Evolutionary conservation across 2,329 filamentous ascomycete species (phyloP), one percentile per base, ranked within the genome.

Genomic region (Cryoendolithus antarcticus): DNA sequence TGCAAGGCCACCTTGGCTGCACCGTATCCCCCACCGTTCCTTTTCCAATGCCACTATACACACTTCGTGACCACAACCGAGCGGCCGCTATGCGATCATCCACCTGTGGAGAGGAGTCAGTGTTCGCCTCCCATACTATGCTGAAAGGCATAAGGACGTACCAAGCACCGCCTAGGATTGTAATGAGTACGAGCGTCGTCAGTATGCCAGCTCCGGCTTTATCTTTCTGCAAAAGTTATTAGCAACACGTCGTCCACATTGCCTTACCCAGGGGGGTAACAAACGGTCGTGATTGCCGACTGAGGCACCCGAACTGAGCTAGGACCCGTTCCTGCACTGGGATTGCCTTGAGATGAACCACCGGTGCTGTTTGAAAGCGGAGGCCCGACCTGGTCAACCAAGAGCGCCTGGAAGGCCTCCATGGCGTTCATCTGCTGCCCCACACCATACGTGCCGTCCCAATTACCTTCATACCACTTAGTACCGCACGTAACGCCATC

Each of bases 131-230:
- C 6, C 5, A n/a, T 1, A 2, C 8, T 11, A 19, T 6, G 29
- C 19, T 36, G 11, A n/a, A 6, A 12, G 12, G 7, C 9, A n/a
- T 6, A 24, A 9, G 4, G 30, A 37, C 39, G 13, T 41, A 42
- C 40, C 40, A 42, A 38, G 35, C 40, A 38, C 40, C 40, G 35
- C 40, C 40, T 32, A 42, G 9, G 11, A 38, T 35, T 27, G 38
- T 38, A 10, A 38, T 36, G 15, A 42, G 35, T 6, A 38, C 40
- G 24, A 42, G 8, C 28, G 36, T 24, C 6, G 40, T 42, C 27
- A 42, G 15, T 10, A 42, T 42, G 30, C 66, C 15, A 80, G 82
- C 82, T 8, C 81, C 84, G 5, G 74, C 80, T 45, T 66, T 74
- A 52, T 88, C 82, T 27, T 27, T 27, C 24, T 27, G 7, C 24